phyloP scores from a whole-genome alignment of 176 grass and related monocot species.

The Triticum monococcum region DNA sequence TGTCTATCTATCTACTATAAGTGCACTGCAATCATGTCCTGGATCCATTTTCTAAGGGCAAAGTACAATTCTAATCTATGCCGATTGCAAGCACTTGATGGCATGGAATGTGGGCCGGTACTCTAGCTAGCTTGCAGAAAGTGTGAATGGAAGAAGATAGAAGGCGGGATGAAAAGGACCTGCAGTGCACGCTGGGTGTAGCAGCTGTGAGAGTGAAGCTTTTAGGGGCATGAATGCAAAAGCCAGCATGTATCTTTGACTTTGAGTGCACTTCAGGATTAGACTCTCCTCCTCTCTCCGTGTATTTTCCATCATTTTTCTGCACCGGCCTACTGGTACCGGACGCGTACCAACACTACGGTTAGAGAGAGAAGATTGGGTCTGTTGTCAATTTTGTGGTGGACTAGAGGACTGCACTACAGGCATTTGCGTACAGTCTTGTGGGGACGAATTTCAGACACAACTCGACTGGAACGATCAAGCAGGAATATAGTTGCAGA shows the following conservation, averaged over 20 bases:
- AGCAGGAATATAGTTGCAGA: no score
- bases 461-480: no score
- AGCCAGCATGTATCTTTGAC: constrained; percentile 60
- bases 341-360: not conserved
- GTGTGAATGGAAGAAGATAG: not conserved
- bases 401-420: not conserved
- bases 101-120: no score
- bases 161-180: not conserved
- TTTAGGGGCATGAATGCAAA: constrained; percentile 15
- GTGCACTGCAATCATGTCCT: not conserved
- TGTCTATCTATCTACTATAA: not conserved
- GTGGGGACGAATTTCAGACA: no score
- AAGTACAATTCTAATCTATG: not conserved
- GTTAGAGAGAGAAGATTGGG: not conserved
- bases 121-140: not conserved
- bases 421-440: not conserved
- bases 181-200: not conserved
- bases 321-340: not conserved
- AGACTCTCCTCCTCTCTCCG: not conserved
- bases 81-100: not conserved
- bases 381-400: constrained; percentile 15
- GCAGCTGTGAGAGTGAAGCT: constrained; percentile 36
- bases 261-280: constrained; percentile 84
- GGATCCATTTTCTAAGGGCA: not conserved
- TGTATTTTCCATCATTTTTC: not conserved